phyloP scores from a whole-genome alignment of 495 filamentous ascomycete genomes.

The Penicillium chermesinum region DNA sequence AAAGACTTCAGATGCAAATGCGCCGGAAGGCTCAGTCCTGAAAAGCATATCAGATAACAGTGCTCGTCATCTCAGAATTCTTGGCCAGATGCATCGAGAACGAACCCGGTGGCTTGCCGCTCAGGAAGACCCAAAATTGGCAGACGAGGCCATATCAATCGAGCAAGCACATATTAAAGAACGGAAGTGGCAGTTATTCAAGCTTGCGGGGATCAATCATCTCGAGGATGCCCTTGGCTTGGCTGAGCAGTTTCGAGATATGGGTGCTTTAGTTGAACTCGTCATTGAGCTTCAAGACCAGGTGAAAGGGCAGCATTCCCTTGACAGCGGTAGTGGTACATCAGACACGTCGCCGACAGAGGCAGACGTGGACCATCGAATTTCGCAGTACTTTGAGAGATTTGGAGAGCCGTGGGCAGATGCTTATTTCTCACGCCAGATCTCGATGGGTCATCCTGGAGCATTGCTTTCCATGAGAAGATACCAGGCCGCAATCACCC shows the following conservation, averaged over 20 bases:
- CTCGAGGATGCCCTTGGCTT: conserved; percentile 63
- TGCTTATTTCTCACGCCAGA: conserved; percentile 70
- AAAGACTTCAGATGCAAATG: conserved; percentile 23
- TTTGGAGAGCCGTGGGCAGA: conserved; percentile 76
- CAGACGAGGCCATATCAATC: conserved; percentile 42
- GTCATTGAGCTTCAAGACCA: conserved; percentile 45
- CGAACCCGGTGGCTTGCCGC: conserved; percentile 55
- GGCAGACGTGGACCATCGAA: conserved; percentile 36
- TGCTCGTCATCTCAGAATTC: conserved; percentile 50
- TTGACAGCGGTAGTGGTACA: conserved; percentile 4
- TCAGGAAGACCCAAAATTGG: conserved; percentile 41
- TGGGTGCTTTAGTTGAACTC: conserved; percentile 63
- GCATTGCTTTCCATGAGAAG: conserved; percentile 60
- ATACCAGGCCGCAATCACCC: conserved; percentile 62
- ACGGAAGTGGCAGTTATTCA: conserved; percentile 54
- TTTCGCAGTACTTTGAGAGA: conserved; percentile 61
- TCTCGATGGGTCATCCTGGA: conserved; percentile 58
- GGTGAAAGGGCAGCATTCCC: conserved; percentile 21
- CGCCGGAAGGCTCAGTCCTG: conserved; percentile 30
- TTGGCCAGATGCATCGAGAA: conserved; percentile 58
- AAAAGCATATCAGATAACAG: conserved; percentile 49
- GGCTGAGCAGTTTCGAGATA: conserved; percentile 68
- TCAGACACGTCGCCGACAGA: conserved; percentile 16
- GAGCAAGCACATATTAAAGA: conserved; percentile 46
- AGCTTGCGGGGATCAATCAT: conserved; percentile 63